These are phyloP conservation scores for Bruguiera sexangula DNA, from an alignment of 345 rosid genomes.

Conservation along the genomic window DNA sequence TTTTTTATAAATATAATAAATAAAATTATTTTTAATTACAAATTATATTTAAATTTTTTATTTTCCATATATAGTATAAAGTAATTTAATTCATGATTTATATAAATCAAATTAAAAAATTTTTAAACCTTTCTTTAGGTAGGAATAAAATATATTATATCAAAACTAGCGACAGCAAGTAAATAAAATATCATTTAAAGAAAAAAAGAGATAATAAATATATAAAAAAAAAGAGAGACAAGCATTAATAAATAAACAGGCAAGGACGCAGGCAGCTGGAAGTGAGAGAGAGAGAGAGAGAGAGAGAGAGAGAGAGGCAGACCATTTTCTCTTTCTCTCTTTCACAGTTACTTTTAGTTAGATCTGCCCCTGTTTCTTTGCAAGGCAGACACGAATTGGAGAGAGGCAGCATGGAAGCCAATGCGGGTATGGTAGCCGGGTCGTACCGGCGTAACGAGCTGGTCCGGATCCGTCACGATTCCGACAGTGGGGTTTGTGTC, in stretches of 20 bases:
- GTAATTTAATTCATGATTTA: no score
- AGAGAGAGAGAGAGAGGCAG: no score
- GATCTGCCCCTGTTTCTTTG: conserved; percentile 14
- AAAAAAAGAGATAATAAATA: conserved; percentile 8
- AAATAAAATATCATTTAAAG: neutral
- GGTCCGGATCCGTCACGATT: conserved; percentile 96
- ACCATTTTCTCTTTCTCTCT: conserved; percentile 3
- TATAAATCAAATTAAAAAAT: no score
- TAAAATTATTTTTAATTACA: no score
- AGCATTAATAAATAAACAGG: neutral
- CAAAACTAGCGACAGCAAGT: no score
- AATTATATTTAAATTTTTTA: no score
- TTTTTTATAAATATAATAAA: no score
- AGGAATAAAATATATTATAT: no score
- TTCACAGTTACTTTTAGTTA: neutral
- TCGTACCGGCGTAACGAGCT: conserved; percentile 97
- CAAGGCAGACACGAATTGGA: neutral
- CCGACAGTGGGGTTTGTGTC: conserved; percentile 85
- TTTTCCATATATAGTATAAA: no score
- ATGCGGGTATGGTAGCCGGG: conserved; percentile 94
- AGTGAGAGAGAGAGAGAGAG: neutral
- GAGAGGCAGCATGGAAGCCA: conserved; percentile 71
- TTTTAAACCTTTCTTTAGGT: no score
- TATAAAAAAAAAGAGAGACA: conserved; percentile 24
- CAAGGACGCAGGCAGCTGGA: neutral